Percentiles rank a stretch among this genome's conserved stretches.
Conservation (phyloP, 2,329 filamentous ascomycete genomes). For the Albifimbria verrucaria region DNA sequence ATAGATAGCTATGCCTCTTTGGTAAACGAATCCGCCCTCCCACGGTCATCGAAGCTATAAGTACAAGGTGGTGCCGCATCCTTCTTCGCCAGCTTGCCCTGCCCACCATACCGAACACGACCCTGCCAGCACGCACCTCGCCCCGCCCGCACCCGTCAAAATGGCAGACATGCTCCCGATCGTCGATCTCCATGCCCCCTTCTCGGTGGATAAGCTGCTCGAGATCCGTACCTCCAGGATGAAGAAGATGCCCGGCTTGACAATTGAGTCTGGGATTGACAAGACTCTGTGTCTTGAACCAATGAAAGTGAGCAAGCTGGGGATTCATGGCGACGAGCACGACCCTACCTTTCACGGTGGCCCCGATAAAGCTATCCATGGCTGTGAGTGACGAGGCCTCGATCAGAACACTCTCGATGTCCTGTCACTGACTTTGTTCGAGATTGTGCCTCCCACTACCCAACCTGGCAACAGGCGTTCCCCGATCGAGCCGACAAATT, state of each 20-base stretch:
- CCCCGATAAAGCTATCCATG: slow-evolving; percentile 60
- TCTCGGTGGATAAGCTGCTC: slow-evolving; percentile 46
- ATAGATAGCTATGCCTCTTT: too few species aligned
- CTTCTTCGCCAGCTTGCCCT: too few species aligned
- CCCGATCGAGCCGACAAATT: slow-evolving; percentile 50
- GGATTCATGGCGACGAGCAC: slow-evolving; percentile 59
- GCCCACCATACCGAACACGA: too few species aligned
- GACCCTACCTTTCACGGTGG: slow-evolving; percentile 61
- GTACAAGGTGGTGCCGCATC: too few species aligned
- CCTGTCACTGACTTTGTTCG: slow-evolving; percentile 8
- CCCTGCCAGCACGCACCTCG: too few species aligned
- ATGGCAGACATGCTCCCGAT: background rate
- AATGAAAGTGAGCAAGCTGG: slow-evolving; percentile 43
- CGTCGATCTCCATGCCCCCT: slow-evolving; percentile 38
- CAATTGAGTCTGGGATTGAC: slow-evolving; percentile 54
- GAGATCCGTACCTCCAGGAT: slow-evolving; percentile 57
- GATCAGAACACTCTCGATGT: background rate
- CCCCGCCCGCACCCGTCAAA: too few species aligned
- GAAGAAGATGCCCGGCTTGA: slow-evolving; percentile 49
- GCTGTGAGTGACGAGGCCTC: slow-evolving; percentile 44
- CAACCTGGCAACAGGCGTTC: slow-evolving; percentile 49
- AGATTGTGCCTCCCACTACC: slow-evolving; percentile 61
- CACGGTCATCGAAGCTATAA: too few species aligned
- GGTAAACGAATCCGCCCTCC: too few species aligned
- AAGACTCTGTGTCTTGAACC: slow-evolving; percentile 42